These are phyloP conservation scores for Limnomonas spitsbergensis DNA, from an alignment of 139 green algal species.

Conservation along the genomic window DNA sequence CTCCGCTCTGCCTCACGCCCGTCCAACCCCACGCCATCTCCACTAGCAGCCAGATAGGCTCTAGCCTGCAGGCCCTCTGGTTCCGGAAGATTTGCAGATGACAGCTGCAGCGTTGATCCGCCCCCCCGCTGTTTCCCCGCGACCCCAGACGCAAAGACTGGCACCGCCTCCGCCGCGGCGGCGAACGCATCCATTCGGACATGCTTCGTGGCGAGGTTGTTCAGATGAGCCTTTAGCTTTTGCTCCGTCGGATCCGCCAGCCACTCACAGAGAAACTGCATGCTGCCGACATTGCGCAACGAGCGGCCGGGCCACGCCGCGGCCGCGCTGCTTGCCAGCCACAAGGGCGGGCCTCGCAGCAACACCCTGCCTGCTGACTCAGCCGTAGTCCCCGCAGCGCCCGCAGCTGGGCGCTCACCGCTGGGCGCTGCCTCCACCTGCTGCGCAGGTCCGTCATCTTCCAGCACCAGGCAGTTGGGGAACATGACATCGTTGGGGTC, in stretches of 20 bases:
- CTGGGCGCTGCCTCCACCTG: too few relatives aligned
- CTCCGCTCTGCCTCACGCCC: neutral
- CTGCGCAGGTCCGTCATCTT: neutral
- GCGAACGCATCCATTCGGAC: neutral
- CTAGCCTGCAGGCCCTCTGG: neutral
- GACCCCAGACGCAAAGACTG: neutral
- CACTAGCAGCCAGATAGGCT: neutral
- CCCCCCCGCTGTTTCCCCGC: too few relatives aligned
- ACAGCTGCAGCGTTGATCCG: too few relatives aligned
- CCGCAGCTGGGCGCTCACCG: too few relatives aligned
- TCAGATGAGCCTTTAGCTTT: neutral
- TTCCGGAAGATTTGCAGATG: neutral
- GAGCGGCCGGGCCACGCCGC: too few relatives aligned
- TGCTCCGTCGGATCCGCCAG: neutral
- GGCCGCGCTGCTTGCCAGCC: neutral
- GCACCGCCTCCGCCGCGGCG: neutral
- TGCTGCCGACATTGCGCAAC: neutral
- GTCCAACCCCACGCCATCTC: neutral
- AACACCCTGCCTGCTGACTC: too few relatives aligned
- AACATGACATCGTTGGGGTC: neutral
- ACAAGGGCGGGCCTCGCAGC: too few relatives aligned
- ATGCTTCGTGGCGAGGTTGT: neutral
- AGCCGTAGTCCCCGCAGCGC: too few relatives aligned
- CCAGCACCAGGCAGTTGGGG: neutral
- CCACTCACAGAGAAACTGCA: neutral